Evolutionary conservation across 1,284 basidiomycete species (phyloP).

Genomic region (Cystobasidium slooffiae): DNA sequence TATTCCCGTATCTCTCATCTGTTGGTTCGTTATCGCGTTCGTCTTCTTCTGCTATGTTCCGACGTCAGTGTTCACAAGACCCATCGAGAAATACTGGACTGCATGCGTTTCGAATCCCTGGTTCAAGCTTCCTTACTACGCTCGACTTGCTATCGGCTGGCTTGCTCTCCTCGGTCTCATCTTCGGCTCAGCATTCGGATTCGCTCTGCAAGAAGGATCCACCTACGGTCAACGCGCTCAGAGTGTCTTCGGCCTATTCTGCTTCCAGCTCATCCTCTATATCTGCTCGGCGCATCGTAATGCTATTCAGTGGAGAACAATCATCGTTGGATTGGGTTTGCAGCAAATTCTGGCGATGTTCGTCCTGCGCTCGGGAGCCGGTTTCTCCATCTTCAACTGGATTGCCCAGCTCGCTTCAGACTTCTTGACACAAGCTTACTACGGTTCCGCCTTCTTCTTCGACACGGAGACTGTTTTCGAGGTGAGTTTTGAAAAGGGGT

Average conservation of each 20-base stretch:
- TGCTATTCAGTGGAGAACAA: conserved; percentile 74
- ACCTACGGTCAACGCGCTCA: conserved; percentile 76
- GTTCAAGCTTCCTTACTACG: conserved; percentile 66
- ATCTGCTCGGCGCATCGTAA: conserved; percentile 66
- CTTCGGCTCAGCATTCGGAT: conserved; percentile 36
- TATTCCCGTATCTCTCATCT: conserved; percentile 33
- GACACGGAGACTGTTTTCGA: conserved; percentile 65
- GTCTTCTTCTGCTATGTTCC: conserved; percentile 40
- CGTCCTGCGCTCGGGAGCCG: conserved; percentile 77
- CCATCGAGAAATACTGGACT: conserved; percentile 38
- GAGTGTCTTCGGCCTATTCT: conserved; percentile 73
- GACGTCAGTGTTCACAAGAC: conserved; percentile 18
- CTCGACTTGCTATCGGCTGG: conserved; percentile 71
- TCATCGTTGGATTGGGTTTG: conserved; percentile 79
- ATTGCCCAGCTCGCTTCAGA: conserved; percentile 45
- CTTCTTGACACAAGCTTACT: conserved; percentile 61
- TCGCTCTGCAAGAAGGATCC: conserved; percentile 58
- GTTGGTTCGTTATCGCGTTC: conserved; percentile 41
- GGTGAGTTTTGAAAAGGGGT: conserved; percentile 62
- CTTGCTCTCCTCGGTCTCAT: conserved; percentile 71
- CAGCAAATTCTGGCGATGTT: conserved; percentile 84
- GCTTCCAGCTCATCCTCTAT: conserved; percentile 77
- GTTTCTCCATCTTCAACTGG: conserved; percentile 70
- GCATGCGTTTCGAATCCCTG: conserved; percentile 66
- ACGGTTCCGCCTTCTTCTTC: conserved; percentile 78